Evolutionary conservation across 768 basidiomycete genomes (phyloP).

Genomic region (Royoungia palumana): DNA sequence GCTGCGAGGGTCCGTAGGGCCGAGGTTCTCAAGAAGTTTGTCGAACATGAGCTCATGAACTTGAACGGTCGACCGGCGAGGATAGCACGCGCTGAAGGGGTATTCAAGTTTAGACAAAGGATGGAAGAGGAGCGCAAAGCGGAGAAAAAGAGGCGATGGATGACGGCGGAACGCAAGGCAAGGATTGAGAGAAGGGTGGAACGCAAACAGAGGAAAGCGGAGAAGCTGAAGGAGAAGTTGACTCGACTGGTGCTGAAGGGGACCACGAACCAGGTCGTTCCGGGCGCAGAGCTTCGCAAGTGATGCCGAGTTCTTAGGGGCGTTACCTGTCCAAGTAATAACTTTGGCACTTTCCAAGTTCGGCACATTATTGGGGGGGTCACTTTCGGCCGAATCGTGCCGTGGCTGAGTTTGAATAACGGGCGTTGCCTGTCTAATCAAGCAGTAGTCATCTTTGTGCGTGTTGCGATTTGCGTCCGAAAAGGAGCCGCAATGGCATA

Average conservation of each 20-base stretch:
- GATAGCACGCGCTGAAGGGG: conserved; percentile 70
- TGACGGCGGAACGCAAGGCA: conserved; percentile 37
- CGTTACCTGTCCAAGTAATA: too few relatives aligned
- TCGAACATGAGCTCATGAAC: conserved; percentile 51
- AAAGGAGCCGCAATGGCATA: too few relatives aligned
- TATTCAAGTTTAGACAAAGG: conserved; percentile 66
- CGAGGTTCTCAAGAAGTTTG: conserved; percentile 49
- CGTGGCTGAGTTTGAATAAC: too few relatives aligned
- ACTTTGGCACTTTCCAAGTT: too few relatives aligned
- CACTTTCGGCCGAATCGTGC: too few relatives aligned
- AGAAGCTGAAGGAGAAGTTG: conserved; percentile 52
- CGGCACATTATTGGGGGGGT: too few relatives aligned
- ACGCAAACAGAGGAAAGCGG: conserved; percentile 42
- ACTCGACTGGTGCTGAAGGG: conserved; percentile 49
- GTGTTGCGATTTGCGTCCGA: too few relatives aligned
- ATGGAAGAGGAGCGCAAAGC: conserved; percentile 56
- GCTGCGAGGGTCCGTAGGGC: conserved; percentile 46
- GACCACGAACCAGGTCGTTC: conserved; percentile 60
- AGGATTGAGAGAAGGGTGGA: conserved; percentile 33
- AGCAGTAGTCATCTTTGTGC: too few relatives aligned
- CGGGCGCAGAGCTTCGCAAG: conserved; percentile 6
- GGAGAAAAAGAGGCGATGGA: conserved; percentile 56
- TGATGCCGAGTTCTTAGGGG: too few relatives aligned
- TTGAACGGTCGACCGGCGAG: conserved; percentile 56
- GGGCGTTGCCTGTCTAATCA: too few relatives aligned